A percentile compares a stretch with the other conserved stretches of the same genome.
Conservation (phyloP, 2,329 filamentous ascomycete genomes). For the Dothistroma pini region DNA sequence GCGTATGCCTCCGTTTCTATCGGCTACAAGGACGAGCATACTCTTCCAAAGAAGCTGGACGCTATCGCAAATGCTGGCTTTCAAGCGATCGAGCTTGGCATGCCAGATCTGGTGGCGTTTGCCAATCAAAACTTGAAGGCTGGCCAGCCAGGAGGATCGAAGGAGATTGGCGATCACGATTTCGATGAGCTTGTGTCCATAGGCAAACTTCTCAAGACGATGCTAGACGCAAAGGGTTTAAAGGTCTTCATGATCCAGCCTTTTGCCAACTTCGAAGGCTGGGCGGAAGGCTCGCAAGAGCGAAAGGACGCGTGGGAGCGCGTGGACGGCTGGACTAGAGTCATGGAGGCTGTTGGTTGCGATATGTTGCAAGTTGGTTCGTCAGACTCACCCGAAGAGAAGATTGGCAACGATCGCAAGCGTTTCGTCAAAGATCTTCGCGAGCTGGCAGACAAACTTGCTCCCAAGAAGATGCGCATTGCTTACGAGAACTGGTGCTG, state of each 20-base stretch:
- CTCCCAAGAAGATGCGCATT: conserved; percentile 55
- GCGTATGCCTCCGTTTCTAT: conserved; percentile 58
- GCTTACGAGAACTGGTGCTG: conserved; percentile 84
- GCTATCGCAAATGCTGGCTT: conserved; percentile 65
- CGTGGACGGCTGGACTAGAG: conserved; percentile 63
- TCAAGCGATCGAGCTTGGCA: conserved; percentile 67
- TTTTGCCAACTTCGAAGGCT: conserved; percentile 74
- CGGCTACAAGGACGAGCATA: conserved; percentile 46
- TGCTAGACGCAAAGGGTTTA: conserved; percentile 55
- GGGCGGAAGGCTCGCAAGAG: conserved; percentile 56
- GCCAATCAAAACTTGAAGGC: conserved; percentile 51
- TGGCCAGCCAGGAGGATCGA: conserved; percentile 12
- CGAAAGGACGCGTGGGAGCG: conserved; percentile 60
- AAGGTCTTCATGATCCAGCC: conserved; percentile 70
- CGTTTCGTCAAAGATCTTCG: conserved; percentile 59
- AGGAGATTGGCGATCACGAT: conserved; percentile 53
- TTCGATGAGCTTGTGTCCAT: conserved; percentile 57
- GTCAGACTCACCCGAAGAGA: conserved; percentile 56
- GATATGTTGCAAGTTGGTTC: conserved; percentile 68
- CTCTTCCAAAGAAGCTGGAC: conserved; percentile 57
- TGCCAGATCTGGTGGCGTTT: conserved; percentile 67
- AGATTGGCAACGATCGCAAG: conserved; percentile 50
- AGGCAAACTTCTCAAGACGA: conserved; percentile 51
- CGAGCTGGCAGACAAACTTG: conserved; percentile 61
- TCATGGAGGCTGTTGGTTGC: conserved; percentile 67